Conservation (phyloP, 2,329 filamentous ascomycete species). For the Drechslera avenae region DNA sequence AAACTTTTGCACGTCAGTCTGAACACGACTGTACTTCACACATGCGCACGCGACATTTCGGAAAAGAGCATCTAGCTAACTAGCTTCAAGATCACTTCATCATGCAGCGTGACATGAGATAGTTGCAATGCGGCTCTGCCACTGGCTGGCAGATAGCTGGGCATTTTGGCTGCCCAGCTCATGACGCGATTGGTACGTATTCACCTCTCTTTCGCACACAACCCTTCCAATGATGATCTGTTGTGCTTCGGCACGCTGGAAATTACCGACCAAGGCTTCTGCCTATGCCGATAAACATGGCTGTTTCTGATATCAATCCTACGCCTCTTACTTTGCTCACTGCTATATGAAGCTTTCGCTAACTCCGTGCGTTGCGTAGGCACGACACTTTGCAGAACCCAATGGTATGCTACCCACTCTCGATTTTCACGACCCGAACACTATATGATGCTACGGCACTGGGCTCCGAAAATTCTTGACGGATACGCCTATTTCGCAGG, state of each 20-base stretch:
- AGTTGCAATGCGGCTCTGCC: background rate
- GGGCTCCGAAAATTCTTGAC: conserved; percentile 89
- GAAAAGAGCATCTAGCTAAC: conserved; percentile 20
- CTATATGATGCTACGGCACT: conserved; percentile 89
- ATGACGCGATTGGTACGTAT: conserved; percentile 7
- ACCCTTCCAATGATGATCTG: conserved; percentile 44
- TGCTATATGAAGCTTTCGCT: conserved; percentile 18
- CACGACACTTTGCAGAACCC: background rate
- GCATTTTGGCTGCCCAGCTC: background rate
- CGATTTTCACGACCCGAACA: conserved; percentile 9
- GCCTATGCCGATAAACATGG: conserved; percentile 49
- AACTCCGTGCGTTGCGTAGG: conserved; percentile 13
- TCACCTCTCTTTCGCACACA: background rate
- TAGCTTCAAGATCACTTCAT: background rate
- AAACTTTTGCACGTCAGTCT: conserved; percentile 54
- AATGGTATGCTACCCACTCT: conserved; percentile 35
- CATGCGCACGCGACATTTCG: background rate
- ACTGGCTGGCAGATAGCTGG: no score
- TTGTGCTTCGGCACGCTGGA: conserved; percentile 52
- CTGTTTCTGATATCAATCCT: conserved; percentile 48
- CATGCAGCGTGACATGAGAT: no score
- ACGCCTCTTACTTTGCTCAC: conserved; percentile 10
- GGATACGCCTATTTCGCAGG: conserved; percentile 89
- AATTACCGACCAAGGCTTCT: conserved; percentile 53
- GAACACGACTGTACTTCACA: conserved; percentile 30